Evolutionary conservation across 371 early-diverging fungal species (phyloP), one percentile per base, ranked within the genome.

Genomic region (Apophysomyces trapeziformis): DNA sequence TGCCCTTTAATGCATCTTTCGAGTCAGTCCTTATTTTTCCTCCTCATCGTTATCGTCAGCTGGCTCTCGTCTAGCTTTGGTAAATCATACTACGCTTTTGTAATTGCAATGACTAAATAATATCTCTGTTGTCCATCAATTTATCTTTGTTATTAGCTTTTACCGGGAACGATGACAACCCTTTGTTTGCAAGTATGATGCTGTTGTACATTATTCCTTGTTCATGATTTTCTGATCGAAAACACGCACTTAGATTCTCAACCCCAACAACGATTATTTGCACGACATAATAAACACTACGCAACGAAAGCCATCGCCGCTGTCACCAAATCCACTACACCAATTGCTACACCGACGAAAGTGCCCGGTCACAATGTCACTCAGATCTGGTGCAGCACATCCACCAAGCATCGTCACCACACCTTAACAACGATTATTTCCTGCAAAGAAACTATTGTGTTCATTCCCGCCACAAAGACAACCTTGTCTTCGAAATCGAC

Each of bases 1-100:
- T 72, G 64, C 71, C 66, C 56, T 72, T 77, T 77, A 74, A 77
- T 77, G 78, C 72, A 54, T 59, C 60, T 69, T 69, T 67, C 72
- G 70, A 69, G 46, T 61, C 70, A 71, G 63, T 66, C 71, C 64
- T 70, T 73, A 62, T 73, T 77, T 72, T 63, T 77, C 50, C 70
- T 74, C 41, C 38, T 77, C 47, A 60, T 72, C 62, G 46, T 68
- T 38, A 47, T 72, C 64, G 45, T 72, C 66, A 62, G 72, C 70
- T 66, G 65, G 44, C 12, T 71, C 21, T 57, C 70, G 45, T 39
- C 71, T 64, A 74, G 70, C 46, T 56, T 58, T 38, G 68, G 68
- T 50, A 50, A 4, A 9, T 4, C 7, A 18, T 50, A 5, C 50
- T n/a, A 26, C 32, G 32, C 32, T 26, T 26, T 26, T 2, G 3